Evolutionary conservation across 768 basidiomycete species (phyloP), one percentile per base, ranked within the genome.

Genomic region (Boletus tylopilopsis): DNA sequence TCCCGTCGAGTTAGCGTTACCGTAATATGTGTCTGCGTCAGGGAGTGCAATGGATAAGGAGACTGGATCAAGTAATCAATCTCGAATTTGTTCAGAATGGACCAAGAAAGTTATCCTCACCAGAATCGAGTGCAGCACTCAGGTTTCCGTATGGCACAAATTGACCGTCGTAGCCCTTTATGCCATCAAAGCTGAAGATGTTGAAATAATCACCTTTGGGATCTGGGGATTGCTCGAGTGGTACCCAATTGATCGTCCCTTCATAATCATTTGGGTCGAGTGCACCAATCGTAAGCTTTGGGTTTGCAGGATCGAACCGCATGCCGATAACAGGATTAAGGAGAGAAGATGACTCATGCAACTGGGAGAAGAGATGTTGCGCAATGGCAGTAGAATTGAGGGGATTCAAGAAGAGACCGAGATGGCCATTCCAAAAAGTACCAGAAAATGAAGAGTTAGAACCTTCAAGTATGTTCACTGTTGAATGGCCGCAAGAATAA

Each of bases 321-420:
- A 66, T 57, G 15, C 64, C 66, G 7, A 66, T 19, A 11, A 66
- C 66, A 22, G 64, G 64, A 27, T 68, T 66, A 35, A 66, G 66
- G 13, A 66, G 55, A 27, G 59, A 56, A 10, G 55, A 53, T 1
- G 59, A 64, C 6, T 57, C 22, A 8, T 66, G 19, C 13, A 65
- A 18, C 8, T 39, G 57, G 2, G 55, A 60, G 13, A 65, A n/a
- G 21, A 59, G 2, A 40, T 65, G 57, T 22, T 22, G 37, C 15
- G 46, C 32, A 6, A 49, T 19, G 12, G 45, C 10, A 0, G 57
- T 57, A 19, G 50, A 18, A 25, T 62, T 64, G 4, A 61, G 50
- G 0, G 64, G 64, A 41, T 56, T 15, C 32, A 64, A 48, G 47
- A 66, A 64, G 19, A 61, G 43, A 34, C 64, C 64, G 9, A 65